Base-by-base conservation (phyloP, 2,329 filamentous ascomycete genomes). In the Penicillium sp. region DNA sequence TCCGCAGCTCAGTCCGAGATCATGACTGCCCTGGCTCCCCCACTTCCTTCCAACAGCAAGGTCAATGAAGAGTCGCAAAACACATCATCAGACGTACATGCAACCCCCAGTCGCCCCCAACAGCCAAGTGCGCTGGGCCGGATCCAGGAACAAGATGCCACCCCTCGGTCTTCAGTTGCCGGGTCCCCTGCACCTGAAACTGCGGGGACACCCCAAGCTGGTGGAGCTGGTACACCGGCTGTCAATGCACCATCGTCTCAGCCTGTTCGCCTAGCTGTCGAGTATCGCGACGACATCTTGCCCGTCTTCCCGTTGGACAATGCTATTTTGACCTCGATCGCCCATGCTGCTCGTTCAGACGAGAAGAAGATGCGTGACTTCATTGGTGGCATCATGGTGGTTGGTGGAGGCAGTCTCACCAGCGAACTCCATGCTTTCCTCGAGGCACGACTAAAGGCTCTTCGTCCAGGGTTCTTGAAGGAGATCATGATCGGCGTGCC, bases 281-380 rank as follows among this genome's bases (percentile, higher is more conserved):
- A 75, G 82, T 77, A 91, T 10, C 88, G 91, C 51, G 94, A 98
- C 73, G 85, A 88, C 44, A 89, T 95, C 37, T 85, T 97, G 3
- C 93, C 95, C 0, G 80, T 93, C 13, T 91, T 91, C 60, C 89
- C 94, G 0, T 86, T 99, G 28, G 94, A 98, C 75, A 86, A 89
- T 64, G 94, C 95, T 5, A 96, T 99, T 70, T 85, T 97, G 63
- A 93, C 91, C 17, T 93, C 89, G 53, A 96, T 98, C 72, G 86
- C 91, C 53, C 91, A 97, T 76, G 95, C 92, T 8, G 90, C 92
- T 56, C 90, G 90, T 65, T 90, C 90, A 60, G 94, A 98, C 74
- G 93, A 98, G 68, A 94, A 95, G 81, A 96, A 96, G 78, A 88
- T 94, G 65, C 90, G 92, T 57, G 95, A 99, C 74, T 91, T 97